A percentile compares a stretch with the other conserved stretches of the same genome.
These are phyloP conservation scores for Samsoniella hepiali DNA, from an alignment of 2,329 filamentous ascomycete genomes.

Conservation along the genomic window DNA sequence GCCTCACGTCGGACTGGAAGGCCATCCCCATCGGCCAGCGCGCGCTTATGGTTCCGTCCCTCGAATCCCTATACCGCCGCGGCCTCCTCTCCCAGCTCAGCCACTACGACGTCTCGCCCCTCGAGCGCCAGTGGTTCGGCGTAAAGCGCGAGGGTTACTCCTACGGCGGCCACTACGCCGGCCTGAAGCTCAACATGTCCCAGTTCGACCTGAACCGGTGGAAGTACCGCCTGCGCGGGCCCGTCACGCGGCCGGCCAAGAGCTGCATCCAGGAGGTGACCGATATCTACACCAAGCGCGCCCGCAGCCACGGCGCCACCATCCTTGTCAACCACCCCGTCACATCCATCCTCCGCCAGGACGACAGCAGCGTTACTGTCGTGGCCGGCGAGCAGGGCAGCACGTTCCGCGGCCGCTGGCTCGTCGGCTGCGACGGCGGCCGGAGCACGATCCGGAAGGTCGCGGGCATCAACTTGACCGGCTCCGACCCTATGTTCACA, in stretches of 20 bases:
- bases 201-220: constrained; percentile 29
- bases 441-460: constrained; percentile 37
- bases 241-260: constrained; percentile 23
- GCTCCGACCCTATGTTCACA: constrained; percentile 36
- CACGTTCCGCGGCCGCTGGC: constrained; percentile 27
- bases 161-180: constrained; percentile 35
- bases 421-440: constrained; percentile 43
- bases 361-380: constrained; percentile 25
- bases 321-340: constrained; percentile 29
- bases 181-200: constrained; percentile 28
- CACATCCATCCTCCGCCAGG: constrained; percentile 24
- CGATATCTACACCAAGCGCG: constrained; percentile 23
- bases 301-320: constrained; percentile 27
- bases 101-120: constrained; percentile 19
- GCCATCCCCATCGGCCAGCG: constrained; percentile 27
- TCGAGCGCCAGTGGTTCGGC: constrained; percentile 21
- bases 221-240: constrained; percentile 33
- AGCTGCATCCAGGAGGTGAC: constrained; percentile 27
- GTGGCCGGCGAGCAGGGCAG: constrained; percentile 14
- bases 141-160: constrained; percentile 13
- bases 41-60: constrained; percentile 33
- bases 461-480: constrained; percentile 36
- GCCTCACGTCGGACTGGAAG: constrained; percentile 27
- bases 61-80: constrained; percentile 38
- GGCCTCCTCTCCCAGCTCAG: constrained; percentile 33